These are phyloP conservation scores for Actinomortierella wolfii DNA, from an alignment of 371 early-diverging fungal species.

Conservation along the genomic window DNA sequence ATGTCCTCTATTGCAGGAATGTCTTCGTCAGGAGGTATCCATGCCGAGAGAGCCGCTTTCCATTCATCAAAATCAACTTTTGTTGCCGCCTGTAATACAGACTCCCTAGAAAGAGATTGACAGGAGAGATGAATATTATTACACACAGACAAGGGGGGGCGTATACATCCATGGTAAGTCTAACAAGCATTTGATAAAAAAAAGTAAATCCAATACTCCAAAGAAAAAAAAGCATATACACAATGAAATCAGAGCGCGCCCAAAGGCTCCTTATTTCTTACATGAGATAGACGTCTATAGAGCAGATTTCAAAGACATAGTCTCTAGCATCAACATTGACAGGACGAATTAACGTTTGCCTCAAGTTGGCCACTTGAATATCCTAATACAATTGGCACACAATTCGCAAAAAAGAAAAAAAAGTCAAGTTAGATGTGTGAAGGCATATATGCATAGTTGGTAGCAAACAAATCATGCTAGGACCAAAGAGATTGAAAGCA, in stretches of 20 bases:
- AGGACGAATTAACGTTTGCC: slow-evolving; percentile 32
- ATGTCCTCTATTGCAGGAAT: slow-evolving; percentile 39
- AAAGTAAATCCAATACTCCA: too few relatives aligned
- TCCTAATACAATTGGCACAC: slow-evolving; percentile 9
- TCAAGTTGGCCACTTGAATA: slow-evolving; percentile 41
- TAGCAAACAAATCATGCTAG: too few relatives aligned
- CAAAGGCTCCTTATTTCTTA: slow-evolving; percentile 13
- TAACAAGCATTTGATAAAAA: too few relatives aligned
- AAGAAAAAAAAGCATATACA: too few relatives aligned
- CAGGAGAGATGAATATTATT: background rate
- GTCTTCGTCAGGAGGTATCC: slow-evolving; percentile 43
- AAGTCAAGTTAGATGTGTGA: too few relatives aligned
- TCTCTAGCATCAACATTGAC: slow-evolving; percentile 36
- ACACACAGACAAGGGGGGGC: too few relatives aligned
- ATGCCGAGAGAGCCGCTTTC: slow-evolving; percentile 42
- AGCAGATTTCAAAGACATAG: slow-evolving; percentile 45
- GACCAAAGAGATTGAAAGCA: too few relatives aligned
- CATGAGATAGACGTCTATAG: slow-evolving; percentile 43
- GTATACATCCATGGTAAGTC: too few relatives aligned
- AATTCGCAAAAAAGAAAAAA: background rate
- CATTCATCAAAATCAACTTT: slow-evolving; percentile 42
- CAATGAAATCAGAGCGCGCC: too few relatives aligned
- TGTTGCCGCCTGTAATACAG: slow-evolving; percentile 39
- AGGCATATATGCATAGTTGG: too few relatives aligned
- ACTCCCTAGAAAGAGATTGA: slow-evolving; percentile 20